Base-by-base conservation (phyloP, 768 basidiomycete genomes). In the Amanita pseudoporphyria region DNA sequence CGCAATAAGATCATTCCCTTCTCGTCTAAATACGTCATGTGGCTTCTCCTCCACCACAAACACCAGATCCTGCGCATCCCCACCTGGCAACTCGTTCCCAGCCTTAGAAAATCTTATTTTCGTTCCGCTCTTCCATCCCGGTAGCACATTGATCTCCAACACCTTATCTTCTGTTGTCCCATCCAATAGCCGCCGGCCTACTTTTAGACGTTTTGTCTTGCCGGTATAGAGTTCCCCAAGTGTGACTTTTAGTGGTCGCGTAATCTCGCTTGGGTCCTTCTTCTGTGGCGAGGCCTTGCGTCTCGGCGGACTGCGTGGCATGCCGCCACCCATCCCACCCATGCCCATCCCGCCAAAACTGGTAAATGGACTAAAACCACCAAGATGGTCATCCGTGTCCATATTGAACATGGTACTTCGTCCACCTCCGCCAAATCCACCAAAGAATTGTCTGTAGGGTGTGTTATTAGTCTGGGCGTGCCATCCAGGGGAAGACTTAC, bases 11-110 rank as follows among this genome's bases (percentile, higher is more conserved):
- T 96, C 82, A 67, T 95, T 87, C 28, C 85, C 90, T 6, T 87
- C 82, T 19, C 94, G 76, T 52, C 69, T 75, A 66, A 89, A 96
- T 14, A 72, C 63, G 0, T 74, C 64, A 64, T 98, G 89, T 7
- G 84, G 82, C 67, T 95, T 97, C 67, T 97, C 92, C 64, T 96
- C 94, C n/a, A 96, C 80, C 41, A 95, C 80, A 61, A 99, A 97
- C 28, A 93, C 93, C n/a, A 99, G 75, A 62, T 94, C 90, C 59
- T 93, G 91, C 12, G 85, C 63, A 40, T 84, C 84, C 9, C 85
- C 84, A 30, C 53, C 31, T 0, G 69, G 61, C 45, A 75, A 72
- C 58, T 93, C 91, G 64, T 97, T 93, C 2, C 91, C 91, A 9
- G 89, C 84, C 18, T 79, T 78, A 0, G 87, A 79, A 66, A 94